Evolutionary conservation across 2,329 filamentous ascomycete genomes (phyloP).

Genomic region (Aspergillus pseudoglaucus): DNA sequence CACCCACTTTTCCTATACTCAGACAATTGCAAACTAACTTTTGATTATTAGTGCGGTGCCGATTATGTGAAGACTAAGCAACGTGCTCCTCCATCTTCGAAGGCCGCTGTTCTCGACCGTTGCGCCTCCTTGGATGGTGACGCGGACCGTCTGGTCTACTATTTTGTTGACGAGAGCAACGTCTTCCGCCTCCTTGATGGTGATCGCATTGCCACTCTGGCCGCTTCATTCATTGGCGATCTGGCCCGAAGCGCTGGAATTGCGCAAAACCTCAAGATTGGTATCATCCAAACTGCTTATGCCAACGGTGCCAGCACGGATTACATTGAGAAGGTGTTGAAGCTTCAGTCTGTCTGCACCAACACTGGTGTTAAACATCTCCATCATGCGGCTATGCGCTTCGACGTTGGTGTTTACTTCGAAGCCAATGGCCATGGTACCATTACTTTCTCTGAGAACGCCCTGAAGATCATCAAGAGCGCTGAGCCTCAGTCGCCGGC

Average conservation of each 20-base stretch:
- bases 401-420: conserved; percentile 96
- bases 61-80: conserved; percentile 98
- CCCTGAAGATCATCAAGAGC: conserved; percentile 68
- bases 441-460: conserved; percentile 83
- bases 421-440: conserved; percentile 98
- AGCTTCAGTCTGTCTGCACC: conserved; percentile 86
- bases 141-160: conserved; percentile 92
- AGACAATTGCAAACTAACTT: conserved; percentile 10
- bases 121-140: conserved; percentile 93
- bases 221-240: conserved; percentile 87
- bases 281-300: conserved; percentile 94
- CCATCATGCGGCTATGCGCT: conserved; percentile 91
- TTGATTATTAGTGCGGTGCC: conserved; percentile 65
- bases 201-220: conserved; percentile 91
- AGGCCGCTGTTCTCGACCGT: conserved; percentile 67
- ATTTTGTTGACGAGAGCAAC: conserved; percentile 75
- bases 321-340: conserved; percentile 81
- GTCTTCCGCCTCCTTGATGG: conserved; percentile 91
- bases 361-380: conserved; percentile 95
- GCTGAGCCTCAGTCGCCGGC: conserved; percentile 83
- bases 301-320: conserved; percentile 92
- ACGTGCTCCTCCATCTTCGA: conserved; percentile 75
- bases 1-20: not conserved
- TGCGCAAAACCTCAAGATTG: conserved; percentile 74
- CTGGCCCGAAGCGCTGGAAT: conserved; percentile 75